A percentile compares a stretch with the other conserved stretches of the same genome.
phyloP scores from a whole-genome alignment of 192 early-diverging fungal species.

The Gonapodya prolifera region DNA sequence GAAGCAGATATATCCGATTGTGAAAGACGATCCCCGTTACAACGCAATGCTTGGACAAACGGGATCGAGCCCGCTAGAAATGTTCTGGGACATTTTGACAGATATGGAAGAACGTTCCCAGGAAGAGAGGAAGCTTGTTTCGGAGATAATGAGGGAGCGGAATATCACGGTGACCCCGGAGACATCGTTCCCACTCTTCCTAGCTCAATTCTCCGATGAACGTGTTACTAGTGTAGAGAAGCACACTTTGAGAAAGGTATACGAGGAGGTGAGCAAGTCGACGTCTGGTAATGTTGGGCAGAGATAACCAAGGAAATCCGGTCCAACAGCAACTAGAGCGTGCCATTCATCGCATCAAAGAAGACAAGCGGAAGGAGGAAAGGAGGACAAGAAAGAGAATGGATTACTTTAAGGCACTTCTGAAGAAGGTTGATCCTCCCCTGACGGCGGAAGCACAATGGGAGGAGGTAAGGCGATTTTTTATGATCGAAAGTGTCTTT shows the following conservation, averaged over 20 bases:
- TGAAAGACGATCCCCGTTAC: constrained; percentile 60
- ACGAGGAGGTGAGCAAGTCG: constrained; percentile 27
- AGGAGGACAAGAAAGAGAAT: constrained; percentile 55
- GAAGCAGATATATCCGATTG: constrained; percentile 67
- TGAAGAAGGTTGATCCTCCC: constrained; percentile 52
- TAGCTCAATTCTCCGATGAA: constrained; percentile 17
- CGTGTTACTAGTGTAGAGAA: constrained; percentile 13
- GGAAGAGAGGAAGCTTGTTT: constrained; percentile 49
- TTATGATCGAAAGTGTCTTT: constrained; percentile 2
- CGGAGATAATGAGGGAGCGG: constrained; percentile 42
- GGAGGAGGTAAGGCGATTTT: constrained; percentile 38
- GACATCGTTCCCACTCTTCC: constrained; percentile 26
- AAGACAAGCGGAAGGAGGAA: constrained; percentile 57
- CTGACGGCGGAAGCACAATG: constrained; percentile 49
- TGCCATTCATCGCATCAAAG: constrained; percentile 43
- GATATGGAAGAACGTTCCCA: constrained; percentile 64
- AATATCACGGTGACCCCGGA: constrained; percentile 32
- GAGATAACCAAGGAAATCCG: not conserved
- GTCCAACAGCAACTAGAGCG: constrained; percentile 35
- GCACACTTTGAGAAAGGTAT: constrained; percentile 28
- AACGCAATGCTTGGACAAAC: constrained; percentile 57
- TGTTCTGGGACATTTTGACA: constrained; percentile 87
- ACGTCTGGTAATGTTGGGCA: too few relatives aligned
- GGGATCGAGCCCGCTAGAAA: constrained; percentile 75
- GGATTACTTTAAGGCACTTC: constrained; percentile 60